Percentiles rank a stretch among this genome's conserved stretches.
phyloP scores from a whole-genome alignment of 2,329 filamentous ascomycete genomes.

The Chaetomium sp. region DNA sequence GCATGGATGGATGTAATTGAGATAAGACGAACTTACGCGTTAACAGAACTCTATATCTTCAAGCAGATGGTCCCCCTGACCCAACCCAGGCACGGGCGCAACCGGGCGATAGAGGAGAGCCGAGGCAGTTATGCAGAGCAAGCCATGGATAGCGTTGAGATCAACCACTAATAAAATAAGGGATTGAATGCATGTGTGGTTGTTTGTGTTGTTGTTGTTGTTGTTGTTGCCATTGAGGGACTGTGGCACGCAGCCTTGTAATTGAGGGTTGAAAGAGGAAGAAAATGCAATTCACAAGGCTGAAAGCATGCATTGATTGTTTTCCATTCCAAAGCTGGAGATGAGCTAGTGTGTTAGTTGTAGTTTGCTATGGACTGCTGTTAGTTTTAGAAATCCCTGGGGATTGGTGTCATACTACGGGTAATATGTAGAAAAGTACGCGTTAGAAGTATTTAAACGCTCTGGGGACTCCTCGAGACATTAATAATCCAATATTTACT shows the following conservation, averaged over 20 bases:
- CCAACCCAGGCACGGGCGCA: conserved; percentile 14
- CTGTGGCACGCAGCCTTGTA: conserved; percentile 9
- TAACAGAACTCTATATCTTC: not conserved
- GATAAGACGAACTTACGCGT: not conserved
- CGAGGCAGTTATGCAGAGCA: not conserved
- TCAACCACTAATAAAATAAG: not conserved
- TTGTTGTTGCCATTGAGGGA: not conserved
- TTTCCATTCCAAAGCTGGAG: conserved; percentile 20
- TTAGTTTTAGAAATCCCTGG: not conserved
- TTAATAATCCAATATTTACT: not conserved
- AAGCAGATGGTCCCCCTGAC: not conserved
- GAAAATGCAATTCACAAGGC: conserved; percentile 15
- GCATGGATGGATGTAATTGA: not conserved
- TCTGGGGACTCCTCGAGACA: not conserved
- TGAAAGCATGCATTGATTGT: not conserved
- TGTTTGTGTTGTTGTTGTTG: too few species aligned
- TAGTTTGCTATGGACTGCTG: conserved; percentile 32
- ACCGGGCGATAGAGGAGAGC: not conserved
- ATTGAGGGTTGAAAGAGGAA: conserved; percentile 15
- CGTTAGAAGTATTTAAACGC: not conserved
- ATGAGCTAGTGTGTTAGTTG: conserved; percentile 30
- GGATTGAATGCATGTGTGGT: not conserved
- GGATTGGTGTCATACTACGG: not conserved
- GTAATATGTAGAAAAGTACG: not conserved
- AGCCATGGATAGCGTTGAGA: not conserved